phyloP scores from a whole-genome alignment of 1,139 yeast genomes.

The Candida sp. region DNA sequence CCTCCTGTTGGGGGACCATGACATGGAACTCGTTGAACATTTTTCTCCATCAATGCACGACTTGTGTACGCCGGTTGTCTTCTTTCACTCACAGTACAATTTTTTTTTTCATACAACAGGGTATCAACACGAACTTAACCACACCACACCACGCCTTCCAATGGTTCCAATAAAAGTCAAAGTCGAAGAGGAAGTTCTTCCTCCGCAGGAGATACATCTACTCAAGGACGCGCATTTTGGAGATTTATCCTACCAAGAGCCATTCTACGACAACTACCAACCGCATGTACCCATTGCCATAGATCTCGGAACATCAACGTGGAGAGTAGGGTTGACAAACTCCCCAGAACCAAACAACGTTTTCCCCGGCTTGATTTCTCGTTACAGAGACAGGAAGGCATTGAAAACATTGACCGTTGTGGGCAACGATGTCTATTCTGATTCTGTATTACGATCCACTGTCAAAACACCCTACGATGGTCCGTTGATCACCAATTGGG shows the following conservation, averaged over 20 bases:
- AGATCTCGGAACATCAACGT: slow-evolving; percentile 74
- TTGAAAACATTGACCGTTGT: slow-evolving; percentile 68
- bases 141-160: not conserved
- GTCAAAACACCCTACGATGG: slow-evolving; percentile 89
- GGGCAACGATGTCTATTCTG: slow-evolving; percentile 83
- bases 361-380: slow-evolving; percentile 73
- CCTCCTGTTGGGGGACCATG: too few relatives aligned
- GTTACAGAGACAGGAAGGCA: slow-evolving; percentile 80
- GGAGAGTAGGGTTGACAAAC: slow-evolving; percentile 75
- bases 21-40: too few relatives aligned
- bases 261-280: slow-evolving; percentile 55
- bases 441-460: slow-evolving; percentile 67
- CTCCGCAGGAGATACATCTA: slow-evolving; percentile 56
- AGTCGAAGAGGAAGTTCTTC: slow-evolving; percentile 29
- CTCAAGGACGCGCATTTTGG: slow-evolving; percentile 45
- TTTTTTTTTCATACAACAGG: not conserved
- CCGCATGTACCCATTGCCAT: slow-evolving; percentile 75
- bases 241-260: slow-evolving; percentile 38
- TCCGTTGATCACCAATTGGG: slow-evolving; percentile 90
- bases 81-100: not conserved
- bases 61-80: too few relatives aligned
- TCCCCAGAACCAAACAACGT: slow-evolving; percentile 58
- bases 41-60: too few relatives aligned
- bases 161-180: slow-evolving; percentile 26
- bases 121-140: not conserved